Conservation (phyloP, 805 yeast genomes). For the Candida coquimbonensis region DNA sequence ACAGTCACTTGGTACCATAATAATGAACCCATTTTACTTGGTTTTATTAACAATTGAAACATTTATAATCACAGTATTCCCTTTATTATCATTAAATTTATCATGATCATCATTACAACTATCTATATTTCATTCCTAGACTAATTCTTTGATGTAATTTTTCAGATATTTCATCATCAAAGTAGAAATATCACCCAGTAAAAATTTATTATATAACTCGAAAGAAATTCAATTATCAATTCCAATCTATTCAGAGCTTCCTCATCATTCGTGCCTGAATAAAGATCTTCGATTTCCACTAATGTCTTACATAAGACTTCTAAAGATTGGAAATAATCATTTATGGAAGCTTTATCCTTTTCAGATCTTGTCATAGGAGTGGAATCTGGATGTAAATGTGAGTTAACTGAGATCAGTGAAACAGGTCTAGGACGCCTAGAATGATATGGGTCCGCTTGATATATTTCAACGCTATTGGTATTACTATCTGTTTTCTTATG, state of each 20-base stretch:
- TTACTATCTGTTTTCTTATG: no score
- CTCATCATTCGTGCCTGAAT: slow-evolving; percentile 1
- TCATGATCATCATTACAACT: no score
- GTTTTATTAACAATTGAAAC: no score
- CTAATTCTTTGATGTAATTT: neutral
- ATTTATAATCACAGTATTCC: no score
- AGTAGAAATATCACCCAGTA: slow-evolving; percentile 3
- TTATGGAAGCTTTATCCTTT: slow-evolving; percentile 9
- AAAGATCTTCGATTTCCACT: slow-evolving; percentile 2
- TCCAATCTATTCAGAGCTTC: slow-evolving; percentile 2
- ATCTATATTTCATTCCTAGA: neutral
- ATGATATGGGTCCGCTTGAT: neutral
- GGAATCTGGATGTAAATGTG: neutral
- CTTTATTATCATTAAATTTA: no score
- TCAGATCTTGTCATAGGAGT: slow-evolving; percentile 6
- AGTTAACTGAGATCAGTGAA: neutral
- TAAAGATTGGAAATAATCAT: slow-evolving; percentile 6
- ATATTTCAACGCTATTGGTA: no score
- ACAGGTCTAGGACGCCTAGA: neutral
- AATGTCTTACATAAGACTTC: slow-evolving; percentile 6
- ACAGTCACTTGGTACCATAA: no score
- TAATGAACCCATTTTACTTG: no score
- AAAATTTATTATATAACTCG: slow-evolving; percentile 9
- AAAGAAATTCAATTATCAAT: slow-evolving; percentile 4
- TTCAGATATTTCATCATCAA: neutral